These are phyloP conservation scores for Musa itinerans DNA, from an alignment of 176 grass and related monocot genomes.

Conservation along the genomic window DNA sequence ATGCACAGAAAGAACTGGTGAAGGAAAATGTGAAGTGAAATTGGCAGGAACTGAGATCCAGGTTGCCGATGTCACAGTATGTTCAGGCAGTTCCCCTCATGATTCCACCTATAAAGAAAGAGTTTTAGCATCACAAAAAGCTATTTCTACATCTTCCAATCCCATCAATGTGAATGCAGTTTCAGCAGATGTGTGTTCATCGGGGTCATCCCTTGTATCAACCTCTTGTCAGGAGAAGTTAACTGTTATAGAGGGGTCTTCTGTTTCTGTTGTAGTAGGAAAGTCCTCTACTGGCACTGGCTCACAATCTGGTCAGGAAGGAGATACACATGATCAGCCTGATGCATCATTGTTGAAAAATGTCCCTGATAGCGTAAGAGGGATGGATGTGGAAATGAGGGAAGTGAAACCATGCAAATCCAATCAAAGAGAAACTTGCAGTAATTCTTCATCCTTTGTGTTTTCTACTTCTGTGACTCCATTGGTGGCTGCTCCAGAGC, in stretches of 20 bases:
- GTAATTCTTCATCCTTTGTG: constrained; percentile 1
- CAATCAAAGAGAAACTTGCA: not conserved
- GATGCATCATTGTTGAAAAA: not conserved
- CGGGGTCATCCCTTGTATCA: not conserved
- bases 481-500: not conserved
- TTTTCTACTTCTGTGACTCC: not conserved
- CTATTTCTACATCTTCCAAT: constrained; percentile 3
- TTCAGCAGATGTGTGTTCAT: constrained; percentile 14
- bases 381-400: not conserved
- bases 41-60: constrained; percentile 11
- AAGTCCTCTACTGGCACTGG: constrained; percentile 8
- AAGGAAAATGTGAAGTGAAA: constrained; percentile 6
- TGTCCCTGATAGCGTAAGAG: not conserved
- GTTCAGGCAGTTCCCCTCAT: constrained; percentile 3
- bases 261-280: constrained; percentile 6
- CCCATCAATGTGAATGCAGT: constrained; percentile 3
- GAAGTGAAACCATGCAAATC: not conserved
- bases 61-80: constrained; percentile 7
- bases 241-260: not conserved
- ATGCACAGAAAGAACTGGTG: constrained; percentile 2
- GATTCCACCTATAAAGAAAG: constrained; percentile 22
- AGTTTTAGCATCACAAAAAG: constrained; percentile 22
- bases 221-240: not conserved
- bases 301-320: constrained; percentile 2
- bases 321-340: not conserved